Conservation (phyloP, 2,329 filamentous ascomycete genomes). For the Fusarium sacchari region DNA sequence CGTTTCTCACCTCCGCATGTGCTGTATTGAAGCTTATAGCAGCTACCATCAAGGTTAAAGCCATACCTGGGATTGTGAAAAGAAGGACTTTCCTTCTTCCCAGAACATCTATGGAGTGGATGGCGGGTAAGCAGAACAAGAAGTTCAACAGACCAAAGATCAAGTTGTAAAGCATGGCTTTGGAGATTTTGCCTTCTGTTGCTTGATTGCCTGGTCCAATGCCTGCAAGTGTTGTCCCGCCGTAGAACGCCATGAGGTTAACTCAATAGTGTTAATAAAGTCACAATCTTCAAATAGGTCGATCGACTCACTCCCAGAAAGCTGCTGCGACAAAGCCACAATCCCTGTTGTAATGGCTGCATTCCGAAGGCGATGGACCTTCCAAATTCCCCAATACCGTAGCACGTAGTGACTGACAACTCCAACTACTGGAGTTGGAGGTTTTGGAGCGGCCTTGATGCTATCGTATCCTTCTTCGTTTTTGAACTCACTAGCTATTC, state of each 20-base stretch:
- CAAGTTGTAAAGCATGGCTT: not conserved
- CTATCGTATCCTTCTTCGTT: not conserved
- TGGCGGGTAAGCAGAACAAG: not conserved
- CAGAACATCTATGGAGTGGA: not conserved
- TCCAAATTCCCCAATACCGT: not conserved
- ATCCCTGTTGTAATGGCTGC: not conserved
- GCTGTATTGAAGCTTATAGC: not conserved
- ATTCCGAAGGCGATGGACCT: not conserved
- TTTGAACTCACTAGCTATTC: not conserved
- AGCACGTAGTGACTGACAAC: not conserved
- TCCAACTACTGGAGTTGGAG: not conserved
- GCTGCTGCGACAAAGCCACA: not conserved
- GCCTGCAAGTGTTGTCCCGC: not conserved
- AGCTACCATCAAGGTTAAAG: not conserved
- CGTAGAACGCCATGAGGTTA: not conserved
- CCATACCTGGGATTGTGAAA: not conserved
- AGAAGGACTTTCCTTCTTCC: not conserved
- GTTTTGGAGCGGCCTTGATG: not conserved
- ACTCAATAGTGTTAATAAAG: not conserved
- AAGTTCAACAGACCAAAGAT: not conserved
- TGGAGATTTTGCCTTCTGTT: not conserved
- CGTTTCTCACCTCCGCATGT: not conserved
- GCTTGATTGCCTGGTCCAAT: not conserved
- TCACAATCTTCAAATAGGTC: accelerated
- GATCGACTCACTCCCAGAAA: not conserved